These are phyloP conservation scores for Gliomastix tumulicola DNA, from an alignment of 2,329 filamentous ascomycete species.

Conservation along the genomic window DNA sequence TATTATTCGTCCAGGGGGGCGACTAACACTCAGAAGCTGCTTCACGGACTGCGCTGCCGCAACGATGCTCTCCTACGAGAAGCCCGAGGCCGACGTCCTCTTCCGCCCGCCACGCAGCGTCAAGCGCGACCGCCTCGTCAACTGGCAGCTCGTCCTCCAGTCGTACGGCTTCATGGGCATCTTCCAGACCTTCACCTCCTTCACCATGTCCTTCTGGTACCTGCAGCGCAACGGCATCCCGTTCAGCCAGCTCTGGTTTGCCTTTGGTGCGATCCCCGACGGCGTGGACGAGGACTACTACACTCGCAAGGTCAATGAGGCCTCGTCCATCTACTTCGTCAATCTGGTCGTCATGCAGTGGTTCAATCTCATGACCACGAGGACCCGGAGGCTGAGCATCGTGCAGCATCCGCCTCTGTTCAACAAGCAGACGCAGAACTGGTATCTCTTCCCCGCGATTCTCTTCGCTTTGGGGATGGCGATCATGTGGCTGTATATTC, in stretches of 20 bases:
- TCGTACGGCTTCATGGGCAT: conserved; percentile 67
- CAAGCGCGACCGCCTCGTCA: conserved; percentile 64
- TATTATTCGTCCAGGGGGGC: not conserved
- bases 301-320: conserved; percentile 49
- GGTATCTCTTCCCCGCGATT: conserved; percentile 64
- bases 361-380: conserved; percentile 66
- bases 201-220: conserved; percentile 63
- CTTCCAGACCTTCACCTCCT: conserved; percentile 51
- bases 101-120: conserved; percentile 60
- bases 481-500: conserved; percentile 65
- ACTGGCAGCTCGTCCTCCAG: conserved; percentile 66
- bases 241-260: conserved; percentile 61
- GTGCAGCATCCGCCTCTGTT: conserved; percentile 66
- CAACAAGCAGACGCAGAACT: conserved; percentile 58
- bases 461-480: conserved; percentile 62
- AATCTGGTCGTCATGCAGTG: conserved; percentile 78
- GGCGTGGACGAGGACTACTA: conserved; percentile 48
- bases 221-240: conserved; percentile 54
- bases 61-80: conserved; percentile 68
- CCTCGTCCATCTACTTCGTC: conserved; percentile 72
- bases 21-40: conserved; percentile 36
- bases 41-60: conserved; percentile 73
- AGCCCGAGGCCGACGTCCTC: conserved; percentile 69
- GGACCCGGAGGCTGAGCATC: conserved; percentile 58
- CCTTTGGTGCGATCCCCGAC: conserved; percentile 48